These are phyloP conservation scores for Tolypocladium endophyticum DNA, from an alignment of 2,329 filamentous ascomycete species.

Conservation along the genomic window DNA sequence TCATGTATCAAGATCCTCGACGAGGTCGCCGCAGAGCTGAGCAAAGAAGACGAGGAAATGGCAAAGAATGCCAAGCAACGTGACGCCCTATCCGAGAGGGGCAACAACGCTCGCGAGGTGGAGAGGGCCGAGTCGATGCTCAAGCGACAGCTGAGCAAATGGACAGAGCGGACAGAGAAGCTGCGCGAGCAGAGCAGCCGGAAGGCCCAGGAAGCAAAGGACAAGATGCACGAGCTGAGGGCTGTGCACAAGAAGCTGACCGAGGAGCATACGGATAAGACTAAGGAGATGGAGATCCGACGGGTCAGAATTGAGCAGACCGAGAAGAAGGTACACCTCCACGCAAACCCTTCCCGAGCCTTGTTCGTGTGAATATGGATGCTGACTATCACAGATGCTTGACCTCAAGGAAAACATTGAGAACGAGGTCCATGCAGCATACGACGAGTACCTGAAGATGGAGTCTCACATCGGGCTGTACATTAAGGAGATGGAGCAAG, in stretches of 20 bases:
- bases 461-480: conserved; percentile 95
- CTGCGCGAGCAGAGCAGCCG: conserved; percentile 69
- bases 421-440: conserved; percentile 78
- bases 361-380: conserved; percentile 6
- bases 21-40: conserved; percentile 73
- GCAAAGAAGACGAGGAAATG: conserved; percentile 86
- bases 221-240: conserved; percentile 83
- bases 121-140: conserved; percentile 79
- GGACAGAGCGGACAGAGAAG: conserved; percentile 77
- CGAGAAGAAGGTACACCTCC: conserved; percentile 74
- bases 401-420: conserved; percentile 97
- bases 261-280: conserved; percentile 77
- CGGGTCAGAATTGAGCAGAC: conserved; percentile 94
- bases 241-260: conserved; percentile 69
- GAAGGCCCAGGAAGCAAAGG: conserved; percentile 71
- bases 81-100: conserved; percentile 78
- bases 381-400: conserved; percentile 61
- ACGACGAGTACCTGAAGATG: conserved; percentile 95
- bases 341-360: background rate
- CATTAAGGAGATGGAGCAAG: conserved; percentile 98
- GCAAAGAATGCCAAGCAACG: conserved; percentile 69
- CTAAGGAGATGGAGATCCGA: conserved; percentile 82
- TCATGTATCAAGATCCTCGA: conserved; percentile 83
- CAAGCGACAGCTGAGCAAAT: conserved; percentile 73
- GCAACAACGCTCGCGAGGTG: conserved; percentile 83